These are phyloP conservation scores for Iberis amara DNA, from an alignment of 441 rosid species.

Conservation along the genomic window DNA sequence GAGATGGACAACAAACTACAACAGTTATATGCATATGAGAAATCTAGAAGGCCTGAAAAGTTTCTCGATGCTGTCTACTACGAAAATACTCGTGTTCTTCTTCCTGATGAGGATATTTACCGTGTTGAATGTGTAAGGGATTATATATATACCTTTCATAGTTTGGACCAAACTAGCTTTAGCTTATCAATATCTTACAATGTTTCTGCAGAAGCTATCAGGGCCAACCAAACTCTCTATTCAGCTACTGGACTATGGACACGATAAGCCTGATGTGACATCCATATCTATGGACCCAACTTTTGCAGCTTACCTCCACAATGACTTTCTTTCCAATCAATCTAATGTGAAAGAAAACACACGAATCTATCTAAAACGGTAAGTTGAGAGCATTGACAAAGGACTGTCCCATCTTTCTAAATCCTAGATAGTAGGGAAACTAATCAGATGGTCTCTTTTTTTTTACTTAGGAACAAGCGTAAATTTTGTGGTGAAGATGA, in stretches of 20 bases:
- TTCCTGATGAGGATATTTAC: constrained; percentile 83
- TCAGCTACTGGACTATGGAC: constrained; percentile 84
- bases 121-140: constrained; percentile 90
- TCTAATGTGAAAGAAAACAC: constrained; percentile 54
- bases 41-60: constrained; percentile 68
- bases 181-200: constrained; percentile 1
- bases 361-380: constrained; percentile 78
- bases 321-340: constrained; percentile 59
- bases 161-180: constrained; percentile 4
- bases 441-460: constrained; percentile 17
- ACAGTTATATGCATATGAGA: constrained; percentile 77
- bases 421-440: not conserved
- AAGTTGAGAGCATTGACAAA: constrained; percentile 20
- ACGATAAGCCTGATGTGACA: constrained; percentile 87
- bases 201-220: constrained; percentile 47
- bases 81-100: constrained; percentile 80
- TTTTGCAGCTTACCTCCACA: constrained; percentile 74
- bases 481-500: constrained; percentile 39
- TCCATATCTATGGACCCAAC: constrained; percentile 83
- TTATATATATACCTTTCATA: not conserved
- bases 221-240: constrained; percentile 53
- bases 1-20: constrained; percentile 88
- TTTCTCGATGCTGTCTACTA: constrained; percentile 65
- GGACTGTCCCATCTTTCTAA: not conserved
- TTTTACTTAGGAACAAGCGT: constrained; percentile 56